Evolutionary conservation across 257 asterid species (phyloP).

Genomic region (Apocynum venetum): DNA sequence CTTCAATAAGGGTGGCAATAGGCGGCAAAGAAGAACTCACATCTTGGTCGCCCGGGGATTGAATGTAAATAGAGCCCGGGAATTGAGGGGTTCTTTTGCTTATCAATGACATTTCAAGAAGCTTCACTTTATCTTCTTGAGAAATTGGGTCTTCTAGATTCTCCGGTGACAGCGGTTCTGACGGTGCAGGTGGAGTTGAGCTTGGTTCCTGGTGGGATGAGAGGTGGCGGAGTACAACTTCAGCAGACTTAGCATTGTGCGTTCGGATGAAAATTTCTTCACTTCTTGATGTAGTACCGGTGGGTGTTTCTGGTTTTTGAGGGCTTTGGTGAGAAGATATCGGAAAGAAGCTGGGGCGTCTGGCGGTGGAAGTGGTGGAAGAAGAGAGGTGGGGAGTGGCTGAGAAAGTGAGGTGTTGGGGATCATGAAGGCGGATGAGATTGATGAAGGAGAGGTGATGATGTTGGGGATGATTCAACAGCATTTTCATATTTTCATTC

Average conservation of each 20-base stretch:
- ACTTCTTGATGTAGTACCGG: conserved; percentile 8
- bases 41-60: conserved; percentile 23
- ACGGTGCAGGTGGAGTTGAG: conserved; percentile 20
- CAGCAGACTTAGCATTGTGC: conserved; percentile 72
- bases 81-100: conserved; percentile 62
- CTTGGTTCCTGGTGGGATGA: conserved; percentile 29
- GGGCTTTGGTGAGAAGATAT: conserved; percentile 30
- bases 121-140: conserved; percentile 46
- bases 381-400: conserved; percentile 33
- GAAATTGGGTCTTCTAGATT: conserved; percentile 25
- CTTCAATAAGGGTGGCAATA: conserved; percentile 34
- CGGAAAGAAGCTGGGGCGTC: conserved; percentile 17
- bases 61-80: conserved; percentile 71
- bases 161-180: conserved; percentile 11
- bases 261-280: conserved; percentile 39
- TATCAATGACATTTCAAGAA: conserved; percentile 51
- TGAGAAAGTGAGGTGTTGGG: conserved; percentile 20
- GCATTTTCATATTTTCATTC: conserved; percentile 5
- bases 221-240: conserved; percentile 63
- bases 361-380: conserved; percentile 31
- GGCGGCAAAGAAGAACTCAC: conserved; percentile 32
- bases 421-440: conserved; percentile 10
- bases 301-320: conserved; percentile 23
- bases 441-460: conserved; percentile 26
- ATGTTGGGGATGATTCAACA: conserved; percentile 35